Base-by-base conservation (phyloP, 1,139 yeast species). In the Protomyces arabidopsidicola region DNA sequence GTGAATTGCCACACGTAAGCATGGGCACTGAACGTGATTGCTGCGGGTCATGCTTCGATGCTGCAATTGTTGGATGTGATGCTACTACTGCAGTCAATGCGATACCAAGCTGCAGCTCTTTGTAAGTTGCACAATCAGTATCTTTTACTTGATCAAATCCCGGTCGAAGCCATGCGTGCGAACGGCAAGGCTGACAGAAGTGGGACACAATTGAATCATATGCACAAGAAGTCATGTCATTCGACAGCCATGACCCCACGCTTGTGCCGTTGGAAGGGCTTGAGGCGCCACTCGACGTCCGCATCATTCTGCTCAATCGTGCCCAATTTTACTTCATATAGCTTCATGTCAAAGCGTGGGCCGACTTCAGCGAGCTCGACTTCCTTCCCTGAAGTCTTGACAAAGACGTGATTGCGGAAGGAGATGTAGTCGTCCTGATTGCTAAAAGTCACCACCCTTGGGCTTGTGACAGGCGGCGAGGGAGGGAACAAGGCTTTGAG, bases 331-430 rank as follows among this genome's bases (percentile, higher is more conserved):
- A 95, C 78, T 74, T 93, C 97, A 73, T 85, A 93, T 68, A 93
- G 77, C 74, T 90, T 84, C 98, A 93, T 90, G 76, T 95, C 98
- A 72, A 93, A 93, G 67, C 99, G 79, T n/a, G 99, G 99, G 0
- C 99, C 99, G 50, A 95, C 88, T 73, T 93, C 99, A 68, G 97
- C 93, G 67, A 93, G 77, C 73, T 93, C 98, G 2, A 90, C 96
- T 39, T 59, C 53, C 10, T 80, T 78, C 67, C 90, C 97, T 70
- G 87, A 84, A 0, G 97, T 90, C 72, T 84, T 85, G 12, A 91
- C 96, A 73, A 88, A 95, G 1, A 95, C 88, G 73, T 93, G 99
- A 73, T 93, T 98, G 75, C 99, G 83, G 6, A 93, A 97, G 66
- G 90, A 84, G 65, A 93, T 91, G 72, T 84, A 93, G 24, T 93